Evolutionary conservation across 2,329 filamentous ascomycete genomes (phyloP).

Genomic region (Exserohilum rostratum): DNA sequence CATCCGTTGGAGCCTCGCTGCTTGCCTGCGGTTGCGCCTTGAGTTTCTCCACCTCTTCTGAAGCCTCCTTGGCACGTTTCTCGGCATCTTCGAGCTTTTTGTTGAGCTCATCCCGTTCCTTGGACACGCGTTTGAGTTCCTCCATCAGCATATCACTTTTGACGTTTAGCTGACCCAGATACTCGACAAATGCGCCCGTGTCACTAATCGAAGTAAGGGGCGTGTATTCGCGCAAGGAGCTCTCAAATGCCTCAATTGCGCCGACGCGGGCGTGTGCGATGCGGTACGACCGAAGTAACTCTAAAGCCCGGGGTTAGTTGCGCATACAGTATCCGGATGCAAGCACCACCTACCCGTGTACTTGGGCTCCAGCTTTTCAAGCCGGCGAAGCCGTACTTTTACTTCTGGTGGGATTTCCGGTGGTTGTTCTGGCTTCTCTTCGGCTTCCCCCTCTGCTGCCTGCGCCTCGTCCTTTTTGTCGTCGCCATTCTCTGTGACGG

Average conservation of each 20-base stretch:
- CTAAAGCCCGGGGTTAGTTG: conserved; percentile 54
- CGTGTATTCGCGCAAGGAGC: conserved; percentile 87
- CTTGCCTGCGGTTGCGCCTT: conserved; percentile 41
- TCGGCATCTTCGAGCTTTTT: conserved; percentile 75
- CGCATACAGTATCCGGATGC: background rate
- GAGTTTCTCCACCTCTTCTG: conserved; percentile 67
- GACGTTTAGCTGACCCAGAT: conserved; percentile 82
- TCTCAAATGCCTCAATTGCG: conserved; percentile 91
- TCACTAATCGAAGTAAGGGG: conserved; percentile 88
- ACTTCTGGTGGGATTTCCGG: conserved; percentile 75
- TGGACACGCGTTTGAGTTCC: conserved; percentile 84
- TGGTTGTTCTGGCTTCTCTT: conserved; percentile 35
- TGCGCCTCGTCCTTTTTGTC: conserved; percentile 44
- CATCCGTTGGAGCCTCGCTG: conserved; percentile 31
- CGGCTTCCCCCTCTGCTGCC: conserved; percentile 21
- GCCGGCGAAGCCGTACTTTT: conserved; percentile 74
- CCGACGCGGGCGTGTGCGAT: conserved; percentile 86
- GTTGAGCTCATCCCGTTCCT: conserved; percentile 80
- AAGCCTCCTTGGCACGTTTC: conserved; percentile 65
- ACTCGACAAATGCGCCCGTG: conserved; percentile 83
- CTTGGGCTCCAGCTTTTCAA: conserved; percentile 87
- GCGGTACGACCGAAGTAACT: conserved; percentile 88
- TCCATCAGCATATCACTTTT: conserved; percentile 94
- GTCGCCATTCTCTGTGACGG: conserved; percentile 29
- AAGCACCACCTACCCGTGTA: conserved; percentile 70